These are phyloP conservation scores for Luvunga scandens DNA, from an alignment of 345 rosid species.

Conservation along the genomic window DNA sequence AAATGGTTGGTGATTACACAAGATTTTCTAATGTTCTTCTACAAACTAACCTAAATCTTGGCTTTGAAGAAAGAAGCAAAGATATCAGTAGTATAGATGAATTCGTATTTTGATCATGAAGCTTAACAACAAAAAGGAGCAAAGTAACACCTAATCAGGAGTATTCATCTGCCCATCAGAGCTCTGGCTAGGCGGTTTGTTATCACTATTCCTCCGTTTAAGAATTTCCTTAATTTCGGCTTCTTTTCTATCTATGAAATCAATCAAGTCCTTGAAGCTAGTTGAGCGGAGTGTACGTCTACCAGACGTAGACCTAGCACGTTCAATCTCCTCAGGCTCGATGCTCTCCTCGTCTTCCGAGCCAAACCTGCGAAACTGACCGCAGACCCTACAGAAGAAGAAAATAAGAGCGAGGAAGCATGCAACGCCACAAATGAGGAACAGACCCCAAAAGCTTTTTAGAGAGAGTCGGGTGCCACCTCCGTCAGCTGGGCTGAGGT, in stretches of 20 bases:
- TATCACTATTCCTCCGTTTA: constrained; percentile 43
- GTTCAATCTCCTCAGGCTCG: constrained; percentile 42
- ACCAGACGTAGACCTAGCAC: constrained; percentile 37
- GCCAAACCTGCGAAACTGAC: constrained; percentile 58
- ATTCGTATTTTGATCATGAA: neutral
- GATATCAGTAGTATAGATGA: neutral
- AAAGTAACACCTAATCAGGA: constrained; percentile 21
- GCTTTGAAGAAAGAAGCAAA: neutral
- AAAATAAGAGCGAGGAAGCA: constrained; percentile 51
- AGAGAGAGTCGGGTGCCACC: constrained; percentile 45
- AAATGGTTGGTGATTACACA: neutral
- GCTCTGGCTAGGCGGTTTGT: constrained; percentile 37
- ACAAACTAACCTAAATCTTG: neutral
- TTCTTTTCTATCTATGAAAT: constrained; percentile 61
- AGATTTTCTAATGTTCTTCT: neutral
- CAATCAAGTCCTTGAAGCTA: constrained; percentile 52
- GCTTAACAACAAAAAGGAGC: neutral
- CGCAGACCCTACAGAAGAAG: constrained; percentile 52
- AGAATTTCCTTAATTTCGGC: constrained; percentile 51
- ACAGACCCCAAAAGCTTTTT: constrained; percentile 86
- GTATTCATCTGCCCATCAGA: constrained; percentile 29
- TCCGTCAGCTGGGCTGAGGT: constrained; percentile 26
- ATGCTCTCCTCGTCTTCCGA: constrained; percentile 33
- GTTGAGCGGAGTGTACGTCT: constrained; percentile 32
- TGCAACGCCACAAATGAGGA: constrained; percentile 68